Percentiles rank a stretch among this genome's conserved stretches.
phyloP scores from a whole-genome alignment of 495 filamentous ascomycete genomes.

The Lophium mytilinum region DNA sequence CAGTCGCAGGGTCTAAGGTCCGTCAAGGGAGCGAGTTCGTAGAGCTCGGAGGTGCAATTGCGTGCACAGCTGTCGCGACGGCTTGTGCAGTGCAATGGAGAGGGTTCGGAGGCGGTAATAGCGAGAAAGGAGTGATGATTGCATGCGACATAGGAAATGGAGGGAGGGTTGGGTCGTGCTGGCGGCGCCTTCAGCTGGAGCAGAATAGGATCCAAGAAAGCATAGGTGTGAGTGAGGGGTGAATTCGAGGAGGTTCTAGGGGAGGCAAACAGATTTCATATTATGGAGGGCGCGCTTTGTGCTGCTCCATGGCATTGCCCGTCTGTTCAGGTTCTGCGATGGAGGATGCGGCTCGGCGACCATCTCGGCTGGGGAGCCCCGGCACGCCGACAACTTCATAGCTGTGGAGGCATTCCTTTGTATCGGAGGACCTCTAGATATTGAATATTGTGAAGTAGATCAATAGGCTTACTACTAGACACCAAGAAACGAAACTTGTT shows the following conservation, averaged over 20 bases:
- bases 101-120: not conserved
- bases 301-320: not conserved
- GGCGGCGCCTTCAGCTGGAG: not conserved
- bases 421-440: too few species aligned
- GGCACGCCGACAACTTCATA: too few species aligned
- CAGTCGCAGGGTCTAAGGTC: not conserved
- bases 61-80: not conserved
- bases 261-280: not conserved
- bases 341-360: not conserved
- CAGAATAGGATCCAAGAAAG: not conserved
- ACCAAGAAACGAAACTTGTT: too few species aligned
- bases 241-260: not conserved
- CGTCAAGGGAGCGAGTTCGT: not conserved
- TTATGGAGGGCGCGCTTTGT: not conserved
- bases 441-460: too few species aligned
- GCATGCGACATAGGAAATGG: slow-evolving; percentile 5
- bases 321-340: not conserved
- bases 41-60: not conserved
- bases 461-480: too few species aligned
- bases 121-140: not conserved
- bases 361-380: not conserved
- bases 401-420: too few species aligned
- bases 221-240: not conserved
- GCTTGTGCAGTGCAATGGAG: not conserved
- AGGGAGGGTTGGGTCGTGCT: not conserved